Conservation (phyloP, 2,329 filamentous ascomycete species). For the Colletotrichum agaves region DNA sequence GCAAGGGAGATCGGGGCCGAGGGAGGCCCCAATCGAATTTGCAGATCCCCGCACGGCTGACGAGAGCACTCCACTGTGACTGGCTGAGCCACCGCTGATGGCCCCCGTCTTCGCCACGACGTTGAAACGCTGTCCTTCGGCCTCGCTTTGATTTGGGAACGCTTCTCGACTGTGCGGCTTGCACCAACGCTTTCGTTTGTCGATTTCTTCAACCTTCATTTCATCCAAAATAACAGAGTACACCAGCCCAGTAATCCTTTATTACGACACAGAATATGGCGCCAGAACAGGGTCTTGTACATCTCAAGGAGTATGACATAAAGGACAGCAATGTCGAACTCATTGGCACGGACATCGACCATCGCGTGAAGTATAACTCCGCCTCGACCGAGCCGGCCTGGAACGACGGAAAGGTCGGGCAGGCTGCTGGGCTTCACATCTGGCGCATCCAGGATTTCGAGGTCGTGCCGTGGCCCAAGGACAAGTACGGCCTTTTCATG, state of each 20-base stretch:
- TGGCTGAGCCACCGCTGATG: slow-evolving; percentile 25
- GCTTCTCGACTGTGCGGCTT: background rate
- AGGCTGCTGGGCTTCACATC: slow-evolving; percentile 64
- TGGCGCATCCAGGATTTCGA: slow-evolving; percentile 77
- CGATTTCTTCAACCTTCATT: background rate
- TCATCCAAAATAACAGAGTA: background rate
- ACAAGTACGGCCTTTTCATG: slow-evolving; percentile 69
- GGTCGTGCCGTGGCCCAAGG: slow-evolving; percentile 69
- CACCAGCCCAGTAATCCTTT: background rate
- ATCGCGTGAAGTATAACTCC: slow-evolving; percentile 74
- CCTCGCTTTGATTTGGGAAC: background rate
- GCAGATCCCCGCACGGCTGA: slow-evolving; percentile 35
- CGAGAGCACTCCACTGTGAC: slow-evolving; percentile 28
- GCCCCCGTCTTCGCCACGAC: slow-evolving; percentile 29
- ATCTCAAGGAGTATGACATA: slow-evolving; percentile 73
- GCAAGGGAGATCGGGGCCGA: slow-evolving; percentile 11
- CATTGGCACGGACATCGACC: slow-evolving; percentile 72
- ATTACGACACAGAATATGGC: slow-evolving; percentile 58
- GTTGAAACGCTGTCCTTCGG: slow-evolving; percentile 21
- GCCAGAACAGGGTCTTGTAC: slow-evolving; percentile 70
- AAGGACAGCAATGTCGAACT: slow-evolving; percentile 76
- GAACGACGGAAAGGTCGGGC: slow-evolving; percentile 67
- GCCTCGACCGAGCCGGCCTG: slow-evolving; percentile 74
- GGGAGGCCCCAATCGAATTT: slow-evolving; percentile 30
- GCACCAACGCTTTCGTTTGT: background rate